Base-by-base conservation (phyloP, 2,329 filamentous ascomycete species). In the Fusarium buxicola region DNA sequence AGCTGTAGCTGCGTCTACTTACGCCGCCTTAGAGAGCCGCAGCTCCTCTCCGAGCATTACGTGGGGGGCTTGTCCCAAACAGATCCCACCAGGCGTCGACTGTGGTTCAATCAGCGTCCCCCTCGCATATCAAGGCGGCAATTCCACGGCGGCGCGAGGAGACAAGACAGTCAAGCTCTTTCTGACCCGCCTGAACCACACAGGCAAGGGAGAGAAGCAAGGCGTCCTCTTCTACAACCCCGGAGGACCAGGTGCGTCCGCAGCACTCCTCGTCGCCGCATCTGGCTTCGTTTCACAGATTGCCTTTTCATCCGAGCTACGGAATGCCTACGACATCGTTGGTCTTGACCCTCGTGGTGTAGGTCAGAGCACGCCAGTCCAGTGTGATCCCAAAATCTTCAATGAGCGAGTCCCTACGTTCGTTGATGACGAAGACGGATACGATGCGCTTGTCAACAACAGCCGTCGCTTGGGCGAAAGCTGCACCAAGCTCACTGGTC, bases 291-390 rank as follows among this genome's bases (percentile, higher is more conserved):
- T 68, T 7, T 27, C 58, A 1, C 38, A 55, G 2, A 38, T 63
- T 3, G 43, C 52, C 1, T 64, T 71, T 18, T 64, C 58, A 2
- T 18, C 44, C 10, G 51, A 67, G 2, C 39, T 71, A 6, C 31
- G 61, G 1, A 58, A 69, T 10, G 59, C 74, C 31, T 81, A 76
- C 55, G 77, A 80, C 32, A 73, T 81, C 15, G 75, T 81, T 31
- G 77, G 78, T 0, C 78, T 81, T 25, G 79, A 81, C 41, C 78
- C 79, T 0, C 74, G 79, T 1, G 79, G 78, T 0, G 76, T 80
- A 3, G 78, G 78, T 16, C 71, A 74, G 10, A 81, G 78, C 5
- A 76, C 75, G 0, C 71, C 72, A 0, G 71, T 81, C 12, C 74
- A 69, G 18, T 81, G 79, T 55, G 80, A 81, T 21, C 65, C 67